These are phyloP conservation scores for Boletus vinaceobasis DNA, from an alignment of 768 basidiomycete species.

Conservation along the genomic window DNA sequence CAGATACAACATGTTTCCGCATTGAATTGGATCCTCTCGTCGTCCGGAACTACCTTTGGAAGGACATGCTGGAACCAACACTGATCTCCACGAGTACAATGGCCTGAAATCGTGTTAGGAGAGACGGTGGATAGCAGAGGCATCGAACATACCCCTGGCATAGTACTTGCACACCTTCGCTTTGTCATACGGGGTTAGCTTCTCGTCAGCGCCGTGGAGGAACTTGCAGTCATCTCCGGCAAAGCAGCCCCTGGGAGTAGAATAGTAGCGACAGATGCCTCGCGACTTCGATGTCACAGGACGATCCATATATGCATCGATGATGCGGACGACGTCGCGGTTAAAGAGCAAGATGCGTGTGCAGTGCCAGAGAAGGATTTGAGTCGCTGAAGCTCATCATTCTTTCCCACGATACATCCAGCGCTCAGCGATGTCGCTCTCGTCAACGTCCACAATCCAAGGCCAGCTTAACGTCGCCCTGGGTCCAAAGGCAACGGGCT, in stretches of 20 bases:
- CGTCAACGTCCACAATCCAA: slow-evolving; percentile 72
- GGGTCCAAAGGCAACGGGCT: slow-evolving; percentile 55
- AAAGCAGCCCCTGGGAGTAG: slow-evolving; percentile 63
- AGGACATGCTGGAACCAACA: slow-evolving; percentile 75
- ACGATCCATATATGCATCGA: slow-evolving; percentile 40
- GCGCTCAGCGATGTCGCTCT: slow-evolving; percentile 58
- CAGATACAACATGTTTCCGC: slow-evolving; percentile 68
- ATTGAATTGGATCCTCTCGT: slow-evolving; percentile 29
- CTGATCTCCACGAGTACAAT: slow-evolving; percentile 61
- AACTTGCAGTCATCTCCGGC: slow-evolving; percentile 72
- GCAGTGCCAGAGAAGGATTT: not conserved
- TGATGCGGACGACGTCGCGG: slow-evolving; percentile 2
- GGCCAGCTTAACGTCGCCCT: slow-evolving; percentile 59
- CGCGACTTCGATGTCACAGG: slow-evolving; percentile 69
- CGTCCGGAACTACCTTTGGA: slow-evolving; percentile 17
- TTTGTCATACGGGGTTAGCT: slow-evolving; percentile 67
- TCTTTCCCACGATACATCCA: slow-evolving; percentile 14
- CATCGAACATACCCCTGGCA: slow-evolving; percentile 43
- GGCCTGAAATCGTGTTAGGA: slow-evolving; percentile 42
- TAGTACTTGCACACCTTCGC: slow-evolving; percentile 68
- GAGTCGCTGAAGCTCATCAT: not conserved
- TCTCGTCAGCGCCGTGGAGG: slow-evolving; percentile 53
- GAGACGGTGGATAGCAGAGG: not conserved
- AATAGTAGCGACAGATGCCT: slow-evolving; percentile 69
- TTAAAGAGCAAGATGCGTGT: not conserved